Percentiles rank a stretch among this genome's conserved stretches.
Evolutionary conservation across 805 yeast species (phyloP).

Genomic region (Barnettozyma wickerhamii): DNA sequence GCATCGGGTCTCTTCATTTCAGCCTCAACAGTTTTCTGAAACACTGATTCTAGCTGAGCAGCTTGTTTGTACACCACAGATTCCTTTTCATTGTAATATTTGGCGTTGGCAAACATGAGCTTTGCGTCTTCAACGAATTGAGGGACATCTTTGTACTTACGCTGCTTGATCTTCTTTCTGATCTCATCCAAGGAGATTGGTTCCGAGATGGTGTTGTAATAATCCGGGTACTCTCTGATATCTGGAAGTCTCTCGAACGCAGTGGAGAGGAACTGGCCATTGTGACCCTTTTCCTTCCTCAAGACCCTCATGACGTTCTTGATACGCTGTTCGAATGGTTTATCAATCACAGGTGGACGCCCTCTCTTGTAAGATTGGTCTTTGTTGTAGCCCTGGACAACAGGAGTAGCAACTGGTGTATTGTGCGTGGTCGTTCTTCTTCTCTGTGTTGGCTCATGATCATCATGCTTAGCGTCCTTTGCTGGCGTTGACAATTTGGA

Average conservation of each 20-base stretch:
- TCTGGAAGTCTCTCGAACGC: conserved; percentile 84
- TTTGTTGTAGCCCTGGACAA: conserved; percentile 10
- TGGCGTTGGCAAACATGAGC: conserved; percentile 70
- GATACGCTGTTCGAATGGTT: conserved; percentile 88
- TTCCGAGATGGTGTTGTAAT: conserved; percentile 46
- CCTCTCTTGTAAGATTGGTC: conserved; percentile 55
- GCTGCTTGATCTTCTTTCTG: conserved; percentile 76
- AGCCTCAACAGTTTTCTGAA: conserved; percentile 51
- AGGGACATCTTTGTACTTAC: conserved; percentile 75
- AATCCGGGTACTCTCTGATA: conserved; percentile 35
- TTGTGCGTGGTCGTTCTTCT: conserved; percentile 7
- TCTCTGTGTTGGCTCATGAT: conserved; percentile 3
- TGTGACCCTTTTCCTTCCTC: conserved; percentile 62
- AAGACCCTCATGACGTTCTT: conserved; percentile 79
- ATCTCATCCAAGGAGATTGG: conserved; percentile 73
- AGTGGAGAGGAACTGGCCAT: conserved; percentile 46
- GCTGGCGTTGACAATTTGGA: conserved; percentile 5
- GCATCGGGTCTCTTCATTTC: conserved; percentile 82
- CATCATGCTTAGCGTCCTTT: conserved; percentile 3
- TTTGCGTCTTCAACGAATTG: conserved; percentile 73
- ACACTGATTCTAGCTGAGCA: conserved; percentile 55
- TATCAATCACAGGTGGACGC: conserved; percentile 86
- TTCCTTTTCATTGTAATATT: conserved; percentile 54
- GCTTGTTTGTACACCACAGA: conserved; percentile 59
- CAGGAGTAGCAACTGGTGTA: not conserved